Conservation (phyloP, 441 rosid genomes). For the Populus hybrid region DNA sequence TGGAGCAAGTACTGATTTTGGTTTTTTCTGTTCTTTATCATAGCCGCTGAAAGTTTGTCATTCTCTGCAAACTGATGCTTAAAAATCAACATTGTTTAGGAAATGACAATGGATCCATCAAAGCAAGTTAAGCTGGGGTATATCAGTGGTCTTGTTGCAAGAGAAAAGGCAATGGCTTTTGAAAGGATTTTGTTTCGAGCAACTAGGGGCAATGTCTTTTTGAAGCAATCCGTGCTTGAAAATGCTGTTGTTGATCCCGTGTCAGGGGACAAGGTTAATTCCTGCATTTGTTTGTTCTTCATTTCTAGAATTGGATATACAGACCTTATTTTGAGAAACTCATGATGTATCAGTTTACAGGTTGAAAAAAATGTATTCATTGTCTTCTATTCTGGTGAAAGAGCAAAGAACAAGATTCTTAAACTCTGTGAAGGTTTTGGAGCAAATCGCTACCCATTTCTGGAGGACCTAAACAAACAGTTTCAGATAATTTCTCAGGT, state of each 20-base stretch:
- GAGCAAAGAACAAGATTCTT: conserved; percentile 77
- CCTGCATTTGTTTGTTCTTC: background rate
- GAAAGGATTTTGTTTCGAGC: conserved; percentile 94
- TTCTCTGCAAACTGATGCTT: conserved; percentile 9
- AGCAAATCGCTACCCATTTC: conserved; percentile 81
- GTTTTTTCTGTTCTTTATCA: background rate
- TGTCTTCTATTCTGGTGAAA: conserved; percentile 83
- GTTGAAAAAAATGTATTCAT: conserved; percentile 83
- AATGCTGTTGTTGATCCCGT: conserved; percentile 74
- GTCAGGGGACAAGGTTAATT: conserved; percentile 67
- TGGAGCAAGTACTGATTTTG: conserved; percentile 48
- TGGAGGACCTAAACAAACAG: conserved; percentile 66
- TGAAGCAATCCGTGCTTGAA: conserved; percentile 65
- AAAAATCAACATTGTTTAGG: conserved; percentile 39
- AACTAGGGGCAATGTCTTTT: conserved; percentile 87
- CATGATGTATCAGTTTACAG: conserved; percentile 35
- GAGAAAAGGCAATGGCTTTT: conserved; percentile 76
- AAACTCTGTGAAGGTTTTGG: conserved; percentile 97
- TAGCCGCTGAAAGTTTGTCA: conserved; percentile 7
- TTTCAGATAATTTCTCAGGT: conserved; percentile 67
- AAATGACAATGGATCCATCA: conserved; percentile 58
- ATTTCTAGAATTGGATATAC: background rate
- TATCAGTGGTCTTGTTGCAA: conserved; percentile 75
- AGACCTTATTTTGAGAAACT: conserved; percentile 16
- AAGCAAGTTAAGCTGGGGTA: conserved; percentile 88